A percentile compares a stretch with the other conserved stretches of the same genome.
Conservation (phyloP, 805 yeast genomes). For the Maudiozyma bulderi region DNA sequence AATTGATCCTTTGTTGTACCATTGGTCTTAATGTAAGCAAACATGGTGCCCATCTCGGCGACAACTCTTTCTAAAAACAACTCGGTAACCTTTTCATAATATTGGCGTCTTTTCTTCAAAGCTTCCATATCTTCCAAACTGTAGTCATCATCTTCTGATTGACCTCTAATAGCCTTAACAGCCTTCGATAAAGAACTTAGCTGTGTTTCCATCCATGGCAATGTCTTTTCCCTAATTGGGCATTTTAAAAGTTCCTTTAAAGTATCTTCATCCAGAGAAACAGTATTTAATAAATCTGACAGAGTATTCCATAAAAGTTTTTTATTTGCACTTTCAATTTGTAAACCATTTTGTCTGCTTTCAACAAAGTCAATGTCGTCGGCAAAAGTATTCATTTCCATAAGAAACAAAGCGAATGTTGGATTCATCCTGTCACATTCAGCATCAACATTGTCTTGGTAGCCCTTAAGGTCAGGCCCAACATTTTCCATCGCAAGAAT, state of each 20-base stretch:
- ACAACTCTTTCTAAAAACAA: conserved; percentile 42
- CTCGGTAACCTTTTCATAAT: conserved; percentile 47
- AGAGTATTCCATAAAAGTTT: conserved; percentile 65
- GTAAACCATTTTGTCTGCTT: conserved; percentile 68
- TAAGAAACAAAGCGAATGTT: conserved; percentile 44
- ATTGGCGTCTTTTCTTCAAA: conserved; percentile 50
- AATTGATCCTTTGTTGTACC: conserved; percentile 23
- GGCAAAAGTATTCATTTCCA: conserved; percentile 53
- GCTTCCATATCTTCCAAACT: conserved; percentile 61
- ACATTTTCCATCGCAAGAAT: conserved; percentile 42
- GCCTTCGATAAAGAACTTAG: conserved; percentile 54
- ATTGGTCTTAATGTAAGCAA: conserved; percentile 32
- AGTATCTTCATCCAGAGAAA: conserved; percentile 51
- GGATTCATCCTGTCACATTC: conserved; percentile 52
- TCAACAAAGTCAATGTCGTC: conserved; percentile 66
- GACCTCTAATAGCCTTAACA: conserved; percentile 50
- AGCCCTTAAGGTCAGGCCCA: conserved; percentile 34
- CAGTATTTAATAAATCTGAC: conserved; percentile 58
- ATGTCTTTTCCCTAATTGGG: conserved; percentile 38
- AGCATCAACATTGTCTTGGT: conserved; percentile 35
- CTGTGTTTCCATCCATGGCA: conserved; percentile 44
- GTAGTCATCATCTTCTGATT: conserved; percentile 32
- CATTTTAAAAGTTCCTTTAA: conserved; percentile 38
- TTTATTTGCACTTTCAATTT: conserved; percentile 73
- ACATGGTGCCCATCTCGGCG: conserved; percentile 34